Conservation (phyloP, 2,329 filamentous ascomycete species). For the Lasiodiplodia sp. region DNA sequence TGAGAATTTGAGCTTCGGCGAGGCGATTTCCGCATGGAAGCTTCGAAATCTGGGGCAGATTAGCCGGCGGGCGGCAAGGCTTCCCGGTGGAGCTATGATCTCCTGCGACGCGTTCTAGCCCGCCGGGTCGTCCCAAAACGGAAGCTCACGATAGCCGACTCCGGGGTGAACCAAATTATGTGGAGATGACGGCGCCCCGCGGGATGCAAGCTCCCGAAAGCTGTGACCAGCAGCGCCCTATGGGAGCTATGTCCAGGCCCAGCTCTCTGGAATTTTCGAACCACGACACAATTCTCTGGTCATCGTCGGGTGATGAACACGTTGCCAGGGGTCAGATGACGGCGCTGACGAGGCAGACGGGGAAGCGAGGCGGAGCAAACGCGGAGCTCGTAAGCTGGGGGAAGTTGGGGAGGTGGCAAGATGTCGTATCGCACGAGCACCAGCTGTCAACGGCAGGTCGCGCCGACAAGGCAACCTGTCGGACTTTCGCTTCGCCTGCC, state of each 20-base stretch:
- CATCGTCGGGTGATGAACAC: neutral
- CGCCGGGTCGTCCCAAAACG: slow-evolving; percentile 11
- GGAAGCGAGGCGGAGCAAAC: slow-evolving; percentile 2
- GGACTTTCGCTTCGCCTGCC: slow-evolving; percentile 13
- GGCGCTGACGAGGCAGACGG: neutral
- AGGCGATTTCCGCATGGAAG: slow-evolving; percentile 12
- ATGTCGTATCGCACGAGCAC: slow-evolving; percentile 22
- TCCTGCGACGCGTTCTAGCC: slow-evolving; percentile 25
- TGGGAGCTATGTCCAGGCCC: slow-evolving; percentile 23
- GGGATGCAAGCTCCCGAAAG: slow-evolving; percentile 9
- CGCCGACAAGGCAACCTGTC: slow-evolving; percentile 12
- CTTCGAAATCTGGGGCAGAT: slow-evolving; percentile 27
- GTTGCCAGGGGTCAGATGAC: slow-evolving; percentile 11
- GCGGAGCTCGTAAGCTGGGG: slow-evolving; percentile 1
- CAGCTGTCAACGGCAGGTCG: slow-evolving; percentile 8
- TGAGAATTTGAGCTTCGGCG: slow-evolving; percentile 6
- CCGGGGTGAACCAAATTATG: slow-evolving; percentile 20
- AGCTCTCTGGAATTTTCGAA: slow-evolving; percentile 3
- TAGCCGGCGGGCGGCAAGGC: slow-evolving; percentile 21
- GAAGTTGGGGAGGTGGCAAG: slow-evolving; percentile 10
- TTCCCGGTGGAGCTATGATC: slow-evolving; percentile 27
- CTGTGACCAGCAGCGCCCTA: slow-evolving; percentile 17
- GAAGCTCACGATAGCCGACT: slow-evolving; percentile 29
- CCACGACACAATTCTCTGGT: neutral
- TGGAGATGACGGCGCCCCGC: slow-evolving; percentile 23